Evolutionary conservation across 202 grass and related monocot species (phyloP), one percentile per base, ranked within the genome.

Genomic region (Elaeis oleifera): DNA sequence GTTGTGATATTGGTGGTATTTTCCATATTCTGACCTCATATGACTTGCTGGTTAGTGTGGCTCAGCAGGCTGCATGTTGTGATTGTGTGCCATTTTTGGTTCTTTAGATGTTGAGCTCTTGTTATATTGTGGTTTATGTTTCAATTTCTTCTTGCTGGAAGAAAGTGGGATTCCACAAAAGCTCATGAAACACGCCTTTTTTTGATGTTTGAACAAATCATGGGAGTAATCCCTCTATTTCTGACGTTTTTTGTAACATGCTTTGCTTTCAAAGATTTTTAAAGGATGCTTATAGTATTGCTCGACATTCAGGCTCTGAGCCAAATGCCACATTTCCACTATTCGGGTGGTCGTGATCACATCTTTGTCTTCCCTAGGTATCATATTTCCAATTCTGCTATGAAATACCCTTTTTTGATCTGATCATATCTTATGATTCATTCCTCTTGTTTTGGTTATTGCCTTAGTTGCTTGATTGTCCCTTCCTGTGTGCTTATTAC

Each of bases 311-410:
- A 97, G 92, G 79, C 92, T 84, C 69, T 97, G 3, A 65, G 84
- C 76, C 92, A 97, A 61, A 92, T 97, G 84, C 88, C 92, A 72
- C 85, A 97, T 78, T 97, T 97, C 23, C 77, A 81, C 27, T 83
- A 78, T 72, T 97, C 92, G 9, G 82, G 92, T 66, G 92, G 92
- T 26, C 79, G 81, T 8, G 84, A 97, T 63, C 92, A 97, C 72
- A 86, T 97, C 59, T 97, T 92, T 77, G 84, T 97, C 61, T 97
- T 97, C 66, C 88, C 92, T 79, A 97, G 92, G 92, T 97, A 88
- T 56, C 59, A 49, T 31, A 11, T 61, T 68, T 27, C 44, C 17
- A 48, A 7, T 61, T 55, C 1, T 64, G 53, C 27, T 66, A 48
- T 13, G 3, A 28, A 58, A 44, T 44, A 44, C 11, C 36, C 2